Base-by-base conservation (phyloP, 352 stramenopile genomes). In the Pythium coloratum region DNA sequence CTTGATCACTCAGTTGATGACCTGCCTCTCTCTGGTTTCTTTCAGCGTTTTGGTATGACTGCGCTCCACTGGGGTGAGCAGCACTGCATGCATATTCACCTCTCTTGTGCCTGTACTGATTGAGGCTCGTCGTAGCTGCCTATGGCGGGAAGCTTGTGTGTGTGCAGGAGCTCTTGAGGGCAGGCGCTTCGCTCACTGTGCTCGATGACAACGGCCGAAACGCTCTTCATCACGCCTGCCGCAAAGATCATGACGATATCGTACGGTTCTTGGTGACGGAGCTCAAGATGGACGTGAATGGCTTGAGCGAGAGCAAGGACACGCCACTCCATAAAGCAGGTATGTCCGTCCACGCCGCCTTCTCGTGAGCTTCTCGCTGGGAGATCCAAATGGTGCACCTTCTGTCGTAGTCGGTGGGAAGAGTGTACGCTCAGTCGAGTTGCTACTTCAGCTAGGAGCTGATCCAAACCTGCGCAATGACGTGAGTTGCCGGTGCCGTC, bases 301-400 rank as follows among this genome's bases (percentile, higher is more conserved):
- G 64, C 14, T 44, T 55, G 2, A 94, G 78, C 54, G 85, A 91
- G 68, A 86, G 84, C 67, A 81, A 81, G 55, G 83, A 92, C 65
- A 94, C 85, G 12, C 83, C 85, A 20, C 69, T 94, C 56, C 85
- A 92, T 59, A 94, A 94, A 86, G 85, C 85, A 70, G 82, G 82
- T 91, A 34, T 24, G 20, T 24, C 20, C 7, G 36, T 44, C 36
- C 7, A 34, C 8, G 32, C n/a, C 4, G 42, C 34, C n/a, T 28
- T 24, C 16, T 16, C 36, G 1, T 38, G 56, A 51, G 26, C 9
- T 24, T 7, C 18, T 66, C 20, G 32, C 36, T 28, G 24, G 18
- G 8, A n/a, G 8, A 44, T 44, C 36, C 12, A 4, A 14, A 12
- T 12, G 8, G 36, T 14, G 6, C 36, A 4, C 16, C 7, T 5